phyloP scores from a whole-genome alignment of 345 rosid species.

The Corchorus capsularis region DNA sequence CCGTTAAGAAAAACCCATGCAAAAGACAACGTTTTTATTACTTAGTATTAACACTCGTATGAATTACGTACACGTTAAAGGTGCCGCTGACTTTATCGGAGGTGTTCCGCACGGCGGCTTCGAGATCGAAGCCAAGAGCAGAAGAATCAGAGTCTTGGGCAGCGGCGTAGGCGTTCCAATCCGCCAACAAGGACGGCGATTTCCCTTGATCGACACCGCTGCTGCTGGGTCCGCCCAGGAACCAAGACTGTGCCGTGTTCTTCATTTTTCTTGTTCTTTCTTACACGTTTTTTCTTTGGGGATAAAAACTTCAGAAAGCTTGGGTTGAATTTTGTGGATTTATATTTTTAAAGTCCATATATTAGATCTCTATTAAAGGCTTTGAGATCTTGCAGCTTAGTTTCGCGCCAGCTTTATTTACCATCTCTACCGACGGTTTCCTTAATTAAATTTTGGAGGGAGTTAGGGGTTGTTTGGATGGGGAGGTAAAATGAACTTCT shows the following conservation, averaged over 20 bases:
- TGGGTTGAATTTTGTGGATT: background rate
- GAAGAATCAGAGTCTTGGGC: slow-evolving; percentile 39
- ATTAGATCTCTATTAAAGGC: background rate
- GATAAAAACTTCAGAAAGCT: background rate
- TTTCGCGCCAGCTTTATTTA: background rate
- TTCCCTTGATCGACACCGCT: slow-evolving; percentile 24
- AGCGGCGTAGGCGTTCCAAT: slow-evolving; percentile 62
- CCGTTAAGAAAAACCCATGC: background rate
- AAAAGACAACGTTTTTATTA: background rate
- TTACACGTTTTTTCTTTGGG: background rate
- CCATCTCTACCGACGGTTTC: background rate
- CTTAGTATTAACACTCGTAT: background rate
- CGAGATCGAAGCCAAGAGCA: slow-evolving; percentile 46
- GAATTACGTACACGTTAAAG: slow-evolving; percentile 12
- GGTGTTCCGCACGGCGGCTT: slow-evolving; percentile 47
- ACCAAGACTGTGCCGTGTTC: slow-evolving; percentile 52
- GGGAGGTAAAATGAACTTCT: background rate
- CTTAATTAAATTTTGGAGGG: background rate
- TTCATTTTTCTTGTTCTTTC: slow-evolving; percentile 30
- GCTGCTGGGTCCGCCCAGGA: slow-evolving; percentile 43
- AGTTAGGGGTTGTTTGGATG: background rate
- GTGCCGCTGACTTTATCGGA: slow-evolving; percentile 33
- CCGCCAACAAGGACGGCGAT: slow-evolving; percentile 45
- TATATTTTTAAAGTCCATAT: too few species aligned
- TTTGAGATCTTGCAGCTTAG: background rate